These are phyloP conservation scores for Xylaria sp. DNA, from an alignment of 2,329 filamentous ascomycete species.

Conservation along the genomic window DNA sequence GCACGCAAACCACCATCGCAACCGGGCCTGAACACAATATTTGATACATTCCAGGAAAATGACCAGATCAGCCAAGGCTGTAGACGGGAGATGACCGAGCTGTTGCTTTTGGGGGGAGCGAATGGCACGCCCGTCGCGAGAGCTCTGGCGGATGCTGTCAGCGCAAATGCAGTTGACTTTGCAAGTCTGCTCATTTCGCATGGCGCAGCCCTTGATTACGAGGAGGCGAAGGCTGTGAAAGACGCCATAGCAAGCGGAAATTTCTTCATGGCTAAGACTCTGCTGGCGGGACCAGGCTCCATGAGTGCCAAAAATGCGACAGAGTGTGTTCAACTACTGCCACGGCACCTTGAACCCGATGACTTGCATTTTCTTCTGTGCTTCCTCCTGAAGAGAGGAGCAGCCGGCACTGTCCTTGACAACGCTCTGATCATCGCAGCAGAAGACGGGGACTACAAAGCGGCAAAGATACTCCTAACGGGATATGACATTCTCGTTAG, in stretches of 20 bases:
- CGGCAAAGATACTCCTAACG: conserved; percentile 45
- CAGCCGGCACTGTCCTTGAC: conserved; percentile 41
- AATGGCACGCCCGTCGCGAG: conserved; percentile 45
- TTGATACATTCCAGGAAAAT: conserved; percentile 43
- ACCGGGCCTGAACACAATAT: conserved; percentile 45
- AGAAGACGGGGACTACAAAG: conserved; percentile 43
- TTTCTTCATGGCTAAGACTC: conserved; percentile 41
- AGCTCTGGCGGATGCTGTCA: conserved; percentile 45
- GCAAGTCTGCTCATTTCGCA: conserved; percentile 48
- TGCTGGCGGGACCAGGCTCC: conserved; percentile 41
- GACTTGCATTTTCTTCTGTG: conserved; percentile 42
- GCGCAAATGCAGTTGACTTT: conserved; percentile 49
- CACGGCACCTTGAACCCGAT: conserved; percentile 42
- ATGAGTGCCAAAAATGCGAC: conserved; percentile 45
- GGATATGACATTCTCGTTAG: conserved; percentile 36
- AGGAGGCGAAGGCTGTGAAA: conserved; percentile 46
- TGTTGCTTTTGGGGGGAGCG: conserved; percentile 54
- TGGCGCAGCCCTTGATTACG: conserved; percentile 50
- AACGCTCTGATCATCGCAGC: conserved; percentile 48
- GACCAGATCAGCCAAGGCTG: conserved; percentile 43
- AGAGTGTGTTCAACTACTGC: conserved; percentile 45
- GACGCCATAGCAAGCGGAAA: conserved; percentile 44
- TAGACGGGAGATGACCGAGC: conserved; percentile 49
- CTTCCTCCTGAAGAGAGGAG: conserved; percentile 47
- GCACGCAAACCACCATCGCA: conserved; percentile 48